phyloP scores from a whole-genome alignment of 306 rosid species.

The Citrullus mucosospermus region DNA sequence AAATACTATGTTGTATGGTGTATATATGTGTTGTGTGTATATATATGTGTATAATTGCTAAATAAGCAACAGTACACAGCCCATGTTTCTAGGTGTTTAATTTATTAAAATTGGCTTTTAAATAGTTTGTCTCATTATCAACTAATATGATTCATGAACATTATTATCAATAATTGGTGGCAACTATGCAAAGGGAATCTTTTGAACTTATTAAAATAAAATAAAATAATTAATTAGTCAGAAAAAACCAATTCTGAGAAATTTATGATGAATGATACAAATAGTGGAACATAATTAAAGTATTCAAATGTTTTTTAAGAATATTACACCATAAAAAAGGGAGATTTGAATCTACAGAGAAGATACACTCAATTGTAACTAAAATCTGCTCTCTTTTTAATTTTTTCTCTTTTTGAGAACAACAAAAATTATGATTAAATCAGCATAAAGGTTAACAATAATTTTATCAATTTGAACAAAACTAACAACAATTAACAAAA shows the following conservation, averaged over 20 bases:
- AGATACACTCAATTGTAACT: too few relatives aligned
- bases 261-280: neutral
- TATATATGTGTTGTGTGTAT: too few relatives aligned
- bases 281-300: neutral
- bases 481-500: too few relatives aligned
- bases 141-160: neutral
- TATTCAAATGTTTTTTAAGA: neutral
- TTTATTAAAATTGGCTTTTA: neutral
- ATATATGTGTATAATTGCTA: too few relatives aligned
- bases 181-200: neutral
- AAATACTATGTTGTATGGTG: too few relatives aligned
- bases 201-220: neutral
- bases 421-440: too few relatives aligned
- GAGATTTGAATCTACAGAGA: neutral
- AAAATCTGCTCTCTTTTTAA: too few relatives aligned
- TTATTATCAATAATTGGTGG: neutral
- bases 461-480: too few relatives aligned
- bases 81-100: neutral
- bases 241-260: neutral
- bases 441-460: too few relatives aligned
- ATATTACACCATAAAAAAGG: neutral
- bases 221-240: neutral
- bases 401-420: too few relatives aligned
- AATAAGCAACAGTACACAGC: neutral
- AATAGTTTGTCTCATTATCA: neutral